A percentile compares a stretch with the other conserved stretches of the same genome.
phyloP scores from a whole-genome alignment of 2,329 filamentous ascomycete species.

The Nemania abortiva region DNA sequence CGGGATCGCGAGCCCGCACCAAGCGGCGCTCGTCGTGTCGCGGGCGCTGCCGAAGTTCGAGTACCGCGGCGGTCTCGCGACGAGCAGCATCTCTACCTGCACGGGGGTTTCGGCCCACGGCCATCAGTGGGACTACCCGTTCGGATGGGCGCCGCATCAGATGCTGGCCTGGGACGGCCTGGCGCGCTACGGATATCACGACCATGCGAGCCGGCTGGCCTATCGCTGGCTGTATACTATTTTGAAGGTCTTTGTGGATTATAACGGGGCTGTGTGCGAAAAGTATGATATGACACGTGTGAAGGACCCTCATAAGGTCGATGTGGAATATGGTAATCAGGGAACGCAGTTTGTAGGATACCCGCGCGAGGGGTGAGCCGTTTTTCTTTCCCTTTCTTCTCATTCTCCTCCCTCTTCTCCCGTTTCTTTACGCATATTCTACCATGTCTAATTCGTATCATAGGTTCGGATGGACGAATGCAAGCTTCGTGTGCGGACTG shows the following conservation, averaged over 20 bases:
- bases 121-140: conserved; percentile 29
- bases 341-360: conserved; percentile 21
- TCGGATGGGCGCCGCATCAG: conserved; percentile 31
- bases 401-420: not conserved
- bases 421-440: not conserved
- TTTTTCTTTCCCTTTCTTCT: not conserved
- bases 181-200: conserved; percentile 14
- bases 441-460: not conserved
- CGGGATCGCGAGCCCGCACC: conserved; percentile 22
- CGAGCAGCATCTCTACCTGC: conserved; percentile 6
- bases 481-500: conserved; percentile 24
- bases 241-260: conserved; percentile 29
- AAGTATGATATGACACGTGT: conserved; percentile 24
- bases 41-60: conserved; percentile 18
- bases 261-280: conserved; percentile 29
- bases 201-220: conserved; percentile 17
- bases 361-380: conserved; percentile 24
- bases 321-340: conserved; percentile 29
- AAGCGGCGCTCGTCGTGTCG: conserved; percentile 11
- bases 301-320: conserved; percentile 20
- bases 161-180: conserved; percentile 28
- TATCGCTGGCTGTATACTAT: conserved; percentile 32
- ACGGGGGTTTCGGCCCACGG: not conserved
- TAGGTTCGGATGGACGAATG: conserved; percentile 30
- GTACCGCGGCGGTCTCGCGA: conserved; percentile 18